Evolutionary conservation across 2,329 filamentous ascomycete genomes (phyloP).

Genomic region (Cladophialophora exuberans): DNA sequence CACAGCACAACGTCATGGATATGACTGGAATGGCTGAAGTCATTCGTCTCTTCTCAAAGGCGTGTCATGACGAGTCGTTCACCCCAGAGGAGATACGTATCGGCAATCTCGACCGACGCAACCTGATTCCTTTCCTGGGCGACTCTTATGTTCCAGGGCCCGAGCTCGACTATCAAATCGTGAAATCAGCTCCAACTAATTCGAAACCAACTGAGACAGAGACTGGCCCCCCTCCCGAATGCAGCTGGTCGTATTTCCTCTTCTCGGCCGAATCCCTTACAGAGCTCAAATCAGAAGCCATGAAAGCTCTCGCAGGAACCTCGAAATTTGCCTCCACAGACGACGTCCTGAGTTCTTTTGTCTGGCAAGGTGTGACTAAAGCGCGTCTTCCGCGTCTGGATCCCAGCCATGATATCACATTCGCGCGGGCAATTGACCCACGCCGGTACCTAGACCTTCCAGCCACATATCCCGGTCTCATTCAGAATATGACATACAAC

Average conservation of each 20-base stretch:
- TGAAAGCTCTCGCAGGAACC: conserved; percentile 28
- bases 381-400: conserved; percentile 45
- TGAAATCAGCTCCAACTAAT: conserved; percentile 31
- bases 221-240: conserved; percentile 31
- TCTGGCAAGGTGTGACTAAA: conserved; percentile 53
- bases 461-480: conserved; percentile 51
- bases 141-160: conserved; percentile 39
- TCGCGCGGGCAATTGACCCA: conserved; percentile 56
- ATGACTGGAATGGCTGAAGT: conserved; percentile 54
- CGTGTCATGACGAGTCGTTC: conserved; percentile 51
- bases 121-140: conserved; percentile 47
- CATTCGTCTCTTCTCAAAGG: conserved; percentile 54
- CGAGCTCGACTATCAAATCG: conserved; percentile 42
- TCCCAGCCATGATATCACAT: conserved; percentile 33
- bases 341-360: conserved; percentile 55
- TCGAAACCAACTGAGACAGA: conserved; percentile 9
- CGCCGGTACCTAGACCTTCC: conserved; percentile 49
- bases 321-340: conserved; percentile 55
- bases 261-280: conserved; percentile 46
- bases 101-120: conserved; percentile 48
- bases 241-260: conserved; percentile 51
- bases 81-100: conserved; percentile 47
- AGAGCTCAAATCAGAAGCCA: conserved; percentile 47
- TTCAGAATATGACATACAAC: conserved; percentile 53
- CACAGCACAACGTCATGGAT: conserved; percentile 57